These are phyloP conservation scores for Geranium incanum DNA, from an alignment of 441 rosid species.

Conservation along the genomic window DNA sequence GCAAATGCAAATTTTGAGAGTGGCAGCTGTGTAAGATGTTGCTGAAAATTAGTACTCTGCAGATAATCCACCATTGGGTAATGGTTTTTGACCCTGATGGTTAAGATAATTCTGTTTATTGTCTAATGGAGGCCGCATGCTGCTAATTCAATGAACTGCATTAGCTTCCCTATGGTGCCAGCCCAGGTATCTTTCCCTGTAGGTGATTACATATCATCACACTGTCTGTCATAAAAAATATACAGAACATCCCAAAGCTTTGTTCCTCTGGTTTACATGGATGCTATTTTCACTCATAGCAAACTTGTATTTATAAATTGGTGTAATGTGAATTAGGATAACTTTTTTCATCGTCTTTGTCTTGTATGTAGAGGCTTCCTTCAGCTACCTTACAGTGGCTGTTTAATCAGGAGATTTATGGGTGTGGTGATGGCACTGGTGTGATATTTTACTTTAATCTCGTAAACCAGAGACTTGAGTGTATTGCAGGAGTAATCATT, in stretches of 20 bases:
- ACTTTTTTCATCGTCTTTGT: background rate
- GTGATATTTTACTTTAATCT: background rate
- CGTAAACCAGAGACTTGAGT: background rate
- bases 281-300: slow-evolving; percentile 30
- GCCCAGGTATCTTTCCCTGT: slow-evolving; percentile 22
- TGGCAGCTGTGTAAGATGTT: background rate
- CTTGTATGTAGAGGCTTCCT: slow-evolving; percentile 4
- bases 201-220: slow-evolving; percentile 36
- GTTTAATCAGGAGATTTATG: slow-evolving; percentile 7
- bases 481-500: slow-evolving; percentile 1
- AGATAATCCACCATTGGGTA: slow-evolving; percentile 7
- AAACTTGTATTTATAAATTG: slow-evolving; percentile 34
- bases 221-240: slow-evolving; percentile 28
- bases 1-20: background rate
- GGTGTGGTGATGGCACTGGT: background rate
- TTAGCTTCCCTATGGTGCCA: slow-evolving; percentile 22
- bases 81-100: slow-evolving; percentile 7
- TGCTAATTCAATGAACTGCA: slow-evolving; percentile 26
- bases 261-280: slow-evolving; percentile 36
- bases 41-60: background rate
- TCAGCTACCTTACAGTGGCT: background rate
- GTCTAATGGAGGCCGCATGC: slow-evolving; percentile 24
- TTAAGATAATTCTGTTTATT: slow-evolving; percentile 28
- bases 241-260: slow-evolving; percentile 26
- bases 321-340: slow-evolving; percentile 25